phyloP scores from a whole-genome alignment of 2,329 filamentous ascomycete species.

The Madurella mycetomatis region DNA sequence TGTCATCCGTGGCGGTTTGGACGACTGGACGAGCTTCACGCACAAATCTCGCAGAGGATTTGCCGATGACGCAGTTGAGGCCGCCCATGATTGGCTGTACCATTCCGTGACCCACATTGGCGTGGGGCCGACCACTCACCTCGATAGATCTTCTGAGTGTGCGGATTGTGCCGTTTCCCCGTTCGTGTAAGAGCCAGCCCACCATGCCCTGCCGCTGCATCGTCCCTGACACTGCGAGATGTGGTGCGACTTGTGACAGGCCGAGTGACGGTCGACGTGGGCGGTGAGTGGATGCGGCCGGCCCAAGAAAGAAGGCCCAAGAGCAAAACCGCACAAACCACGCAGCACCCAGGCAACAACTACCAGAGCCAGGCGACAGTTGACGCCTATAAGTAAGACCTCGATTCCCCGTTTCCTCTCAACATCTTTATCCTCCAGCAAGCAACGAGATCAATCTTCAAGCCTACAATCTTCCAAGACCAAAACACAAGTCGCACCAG shows the following conservation, averaged over 20 bases:
- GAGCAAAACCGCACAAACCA: conserved; percentile 20
- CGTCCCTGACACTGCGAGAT: neutral
- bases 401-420: neutral
- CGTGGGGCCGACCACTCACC: neutral
- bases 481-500: neutral
- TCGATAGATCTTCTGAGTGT: neutral
- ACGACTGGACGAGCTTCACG: conserved; percentile 20
- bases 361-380: neutral
- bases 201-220: neutral
- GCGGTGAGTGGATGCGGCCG: conserved; percentile 2
- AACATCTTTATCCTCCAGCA: neutral
- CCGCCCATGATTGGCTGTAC: neutral
- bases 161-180: neutral
- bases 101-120: neutral
- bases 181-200: neutral
- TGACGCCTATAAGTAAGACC: conserved; percentile 11
- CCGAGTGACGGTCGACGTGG: neutral
- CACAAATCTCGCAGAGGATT: conserved; percentile 23
- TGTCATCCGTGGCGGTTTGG: neutral
- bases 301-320: conserved; percentile 16
- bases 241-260: neutral
- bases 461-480: conserved; percentile 1
- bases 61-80: neutral
- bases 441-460: neutral
- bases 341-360: conserved; percentile 5